Conservation (phyloP, 2,329 filamentous ascomycete species). For the Colletotrichum lindemuthianum region DNA sequence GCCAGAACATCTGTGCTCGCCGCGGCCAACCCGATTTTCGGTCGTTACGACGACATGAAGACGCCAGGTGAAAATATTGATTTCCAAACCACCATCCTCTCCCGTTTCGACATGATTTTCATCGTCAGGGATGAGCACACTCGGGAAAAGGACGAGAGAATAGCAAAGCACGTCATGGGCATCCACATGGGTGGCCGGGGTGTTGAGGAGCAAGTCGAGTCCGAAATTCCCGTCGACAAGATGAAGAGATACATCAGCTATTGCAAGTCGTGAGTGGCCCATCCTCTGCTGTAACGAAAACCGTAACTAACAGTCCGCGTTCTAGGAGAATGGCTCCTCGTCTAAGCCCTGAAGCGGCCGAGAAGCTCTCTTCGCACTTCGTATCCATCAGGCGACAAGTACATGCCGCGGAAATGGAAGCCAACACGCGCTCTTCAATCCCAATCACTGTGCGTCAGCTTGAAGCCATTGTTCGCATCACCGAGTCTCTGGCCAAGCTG, state of each 20-base stretch:
- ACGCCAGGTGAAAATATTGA: slow-evolving; percentile 98
- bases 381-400: slow-evolving; percentile 96
- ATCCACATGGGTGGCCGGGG: slow-evolving; percentile 94
- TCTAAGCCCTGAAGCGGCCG: slow-evolving; percentile 88
- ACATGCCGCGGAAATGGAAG: slow-evolving; percentile 87
- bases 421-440: slow-evolving; percentile 90
- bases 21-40: slow-evolving; percentile 96
- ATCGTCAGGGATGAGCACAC: slow-evolving; percentile 97
- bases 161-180: slow-evolving; percentile 96
- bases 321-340: slow-evolving; percentile 87
- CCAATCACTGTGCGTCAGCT: slow-evolving; percentile 98
- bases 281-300: neutral
- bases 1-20: slow-evolving; percentile 94
- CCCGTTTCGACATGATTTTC: slow-evolving; percentile 99
- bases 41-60: slow-evolving; percentile 97
- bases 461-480: slow-evolving; percentile 96
- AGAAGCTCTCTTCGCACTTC: slow-evolving; percentile 97
- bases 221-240: slow-evolving; percentile 93
- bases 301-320: slow-evolving; percentile 42
- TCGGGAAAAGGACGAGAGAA: slow-evolving; percentile 86
- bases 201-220: slow-evolving; percentile 82
- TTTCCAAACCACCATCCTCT: slow-evolving; percentile 98
- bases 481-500: slow-evolving; percentile 93
- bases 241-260: slow-evolving; percentile 98
- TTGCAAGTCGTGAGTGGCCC: slow-evolving; percentile 83